Percentiles rank a stretch among this genome's conserved stretches.
Evolutionary conservation across 2,329 filamentous ascomycete genomes (phyloP).

Genomic region (Sporothrix globosa): DNA sequence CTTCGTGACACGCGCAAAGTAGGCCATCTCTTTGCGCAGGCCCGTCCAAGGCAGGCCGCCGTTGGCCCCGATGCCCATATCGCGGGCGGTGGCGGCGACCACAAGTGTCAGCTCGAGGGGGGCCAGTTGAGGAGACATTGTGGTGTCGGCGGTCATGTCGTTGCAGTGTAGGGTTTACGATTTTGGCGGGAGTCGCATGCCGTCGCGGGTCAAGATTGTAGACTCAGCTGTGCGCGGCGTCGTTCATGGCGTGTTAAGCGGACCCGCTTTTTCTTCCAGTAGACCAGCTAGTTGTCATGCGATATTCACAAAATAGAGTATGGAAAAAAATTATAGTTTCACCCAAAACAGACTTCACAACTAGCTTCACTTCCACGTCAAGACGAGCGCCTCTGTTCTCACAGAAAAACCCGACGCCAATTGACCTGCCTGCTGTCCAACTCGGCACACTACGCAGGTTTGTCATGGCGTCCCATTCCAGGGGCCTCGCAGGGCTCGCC

Average conservation of each 20-base stretch:
- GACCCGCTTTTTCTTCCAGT: slow-evolving; percentile 24
- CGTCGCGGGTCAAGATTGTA: neutral
- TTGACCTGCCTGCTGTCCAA: neutral
- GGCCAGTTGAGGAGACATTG: slow-evolving; percentile 33
- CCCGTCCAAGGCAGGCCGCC: slow-evolving; percentile 87
- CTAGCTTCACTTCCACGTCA: neutral
- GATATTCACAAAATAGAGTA: neutral
- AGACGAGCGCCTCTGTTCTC: neutral
- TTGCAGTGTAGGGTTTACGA: neutral
- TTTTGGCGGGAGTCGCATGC: neutral
- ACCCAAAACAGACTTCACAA: neutral
- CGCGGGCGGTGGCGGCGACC: slow-evolving; percentile 80
- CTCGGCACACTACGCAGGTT: neutral
- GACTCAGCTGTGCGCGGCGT: slow-evolving; percentile 13
- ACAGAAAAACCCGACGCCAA: neutral
- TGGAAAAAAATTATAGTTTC: slow-evolving; percentile 26
- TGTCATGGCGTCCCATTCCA: slow-evolving; percentile 34
- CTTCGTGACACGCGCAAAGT: slow-evolving; percentile 89
- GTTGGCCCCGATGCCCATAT: slow-evolving; percentile 82
- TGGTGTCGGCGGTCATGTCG: slow-evolving; percentile 40
- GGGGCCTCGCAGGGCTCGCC: slow-evolving; percentile 30
- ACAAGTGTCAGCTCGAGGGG: slow-evolving; percentile 77
- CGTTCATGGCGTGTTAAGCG: slow-evolving; percentile 29
- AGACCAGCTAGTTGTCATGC: neutral
- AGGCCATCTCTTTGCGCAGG: slow-evolving; percentile 88